Evolutionary conservation across 116 monocot genomes (phyloP).

Genomic region (Phalaenopsis hybrid): DNA sequence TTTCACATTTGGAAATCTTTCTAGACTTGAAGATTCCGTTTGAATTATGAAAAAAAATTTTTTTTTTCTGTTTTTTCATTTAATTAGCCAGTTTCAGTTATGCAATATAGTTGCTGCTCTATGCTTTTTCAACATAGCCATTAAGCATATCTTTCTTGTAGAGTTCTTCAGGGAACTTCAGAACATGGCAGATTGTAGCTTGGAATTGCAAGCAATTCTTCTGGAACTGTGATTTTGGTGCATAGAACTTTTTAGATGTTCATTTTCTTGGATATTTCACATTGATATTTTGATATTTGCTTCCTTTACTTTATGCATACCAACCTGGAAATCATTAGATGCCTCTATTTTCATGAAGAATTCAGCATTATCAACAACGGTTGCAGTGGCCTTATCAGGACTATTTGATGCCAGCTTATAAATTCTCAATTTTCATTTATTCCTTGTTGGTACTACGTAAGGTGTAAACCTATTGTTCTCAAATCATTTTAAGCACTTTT

Average conservation of each 20-base stretch:
- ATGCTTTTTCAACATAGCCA: neutral
- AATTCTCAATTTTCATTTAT: too few relatives aligned
- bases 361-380: too few relatives aligned
- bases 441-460: too few relatives aligned
- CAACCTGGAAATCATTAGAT: too few relatives aligned
- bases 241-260: neutral
- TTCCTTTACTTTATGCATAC: too few relatives aligned
- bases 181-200: neutral
- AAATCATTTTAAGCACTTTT: too few relatives aligned
- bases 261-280: neutral
- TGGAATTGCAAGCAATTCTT: neutral
- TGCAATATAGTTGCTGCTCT: neutral
- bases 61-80: neutral
- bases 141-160: neutral
- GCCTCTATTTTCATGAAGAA: too few relatives aligned
- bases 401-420: too few relatives aligned
- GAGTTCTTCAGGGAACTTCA: neutral
- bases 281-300: too few relatives aligned
- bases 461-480: too few relatives aligned
- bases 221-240: neutral
- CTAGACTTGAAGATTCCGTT: neutral
- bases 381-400: too few relatives aligned
- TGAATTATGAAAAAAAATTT: neutral
- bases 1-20: neutral
- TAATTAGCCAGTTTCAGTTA: neutral